These are phyloP conservation scores for Rhodomyrtus tomentosa DNA, from an alignment of 345 rosid species.

Conservation along the genomic window DNA sequence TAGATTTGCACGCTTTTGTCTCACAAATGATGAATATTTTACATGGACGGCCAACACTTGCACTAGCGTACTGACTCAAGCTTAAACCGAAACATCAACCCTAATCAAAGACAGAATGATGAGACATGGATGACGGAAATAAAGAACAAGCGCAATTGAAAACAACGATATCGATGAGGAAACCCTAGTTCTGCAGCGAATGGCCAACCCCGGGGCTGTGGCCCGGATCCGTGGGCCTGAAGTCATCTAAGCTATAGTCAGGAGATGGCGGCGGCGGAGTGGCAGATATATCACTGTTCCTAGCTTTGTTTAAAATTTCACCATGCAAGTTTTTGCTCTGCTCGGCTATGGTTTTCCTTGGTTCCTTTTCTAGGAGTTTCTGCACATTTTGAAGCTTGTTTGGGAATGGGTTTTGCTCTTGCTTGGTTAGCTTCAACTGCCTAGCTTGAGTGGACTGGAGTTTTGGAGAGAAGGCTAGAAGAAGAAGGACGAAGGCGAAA, in stretches of 20 bases:
- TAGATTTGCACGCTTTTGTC: neutral
- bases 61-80: neutral
- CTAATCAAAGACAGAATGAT: neutral
- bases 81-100: neutral
- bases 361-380: neutral
- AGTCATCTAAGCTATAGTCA: neutral
- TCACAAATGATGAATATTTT: neutral
- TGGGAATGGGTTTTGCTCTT: neutral
- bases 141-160: neutral
- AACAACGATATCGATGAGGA: neutral
- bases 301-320: neutral
- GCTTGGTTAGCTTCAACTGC: neutral
- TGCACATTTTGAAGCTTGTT: neutral
- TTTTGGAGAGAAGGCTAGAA: neutral
- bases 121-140: neutral
- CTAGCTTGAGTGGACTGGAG: neutral
- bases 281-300: neutral
- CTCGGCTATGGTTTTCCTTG: neutral
- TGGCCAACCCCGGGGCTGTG: slow-evolving; percentile 4
- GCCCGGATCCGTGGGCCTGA: neutral
- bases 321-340: neutral
- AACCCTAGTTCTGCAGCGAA: neutral
- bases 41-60: neutral
- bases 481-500: neutral
- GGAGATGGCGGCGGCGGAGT: neutral